A percentile compares a stretch with the other conserved stretches of the same genome.
Evolutionary conservation across 352 stramenopile genomes (phyloP).

Genomic region (Phytophthora hibernalis): DNA sequence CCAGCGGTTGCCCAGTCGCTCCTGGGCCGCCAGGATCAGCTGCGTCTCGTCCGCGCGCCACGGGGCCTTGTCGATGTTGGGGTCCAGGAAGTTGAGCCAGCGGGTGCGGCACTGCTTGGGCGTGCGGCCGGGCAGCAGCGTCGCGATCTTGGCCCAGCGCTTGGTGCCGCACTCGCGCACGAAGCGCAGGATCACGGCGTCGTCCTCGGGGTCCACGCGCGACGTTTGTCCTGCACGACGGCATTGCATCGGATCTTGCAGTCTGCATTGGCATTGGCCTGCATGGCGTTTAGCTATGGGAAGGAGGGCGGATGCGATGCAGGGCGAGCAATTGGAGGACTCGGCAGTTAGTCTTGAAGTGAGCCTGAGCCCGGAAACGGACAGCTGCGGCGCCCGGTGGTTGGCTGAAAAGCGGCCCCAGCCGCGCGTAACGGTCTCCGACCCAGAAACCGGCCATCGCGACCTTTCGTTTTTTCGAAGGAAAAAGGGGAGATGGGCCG

Average conservation of each 20-base stretch:
- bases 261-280: not conserved
- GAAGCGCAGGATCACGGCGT: conserved; percentile 73
- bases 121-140: conserved; percentile 92
- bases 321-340: not conserved
- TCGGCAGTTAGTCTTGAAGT: conserved; percentile 29
- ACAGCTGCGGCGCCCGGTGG: not conserved
- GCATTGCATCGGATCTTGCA: not conserved
- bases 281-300: conserved; percentile 7
- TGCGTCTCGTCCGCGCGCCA: conserved; percentile 93
- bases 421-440: conserved; percentile 23
- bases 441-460: conserved; percentile 20
- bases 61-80: conserved; percentile 93
- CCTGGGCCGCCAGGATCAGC: conserved; percentile 76
- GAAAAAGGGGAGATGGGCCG: conserved; percentile 18
- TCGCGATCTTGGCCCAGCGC: conserved; percentile 94
- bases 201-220: conserved; percentile 74
- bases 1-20: conserved; percentile 95
- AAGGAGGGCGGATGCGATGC: not conserved
- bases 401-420: conserved; percentile 20
- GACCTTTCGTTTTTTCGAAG: conserved; percentile 21
- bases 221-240: conserved; percentile 45
- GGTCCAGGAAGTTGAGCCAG: conserved; percentile 96
- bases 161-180: conserved; percentile 80
- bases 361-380: conserved; percentile 20
- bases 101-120: conserved; percentile 97